phyloP scores from a whole-genome alignment of 2,329 filamentous ascomycete genomes.

The Colletotrichum sojae region DNA sequence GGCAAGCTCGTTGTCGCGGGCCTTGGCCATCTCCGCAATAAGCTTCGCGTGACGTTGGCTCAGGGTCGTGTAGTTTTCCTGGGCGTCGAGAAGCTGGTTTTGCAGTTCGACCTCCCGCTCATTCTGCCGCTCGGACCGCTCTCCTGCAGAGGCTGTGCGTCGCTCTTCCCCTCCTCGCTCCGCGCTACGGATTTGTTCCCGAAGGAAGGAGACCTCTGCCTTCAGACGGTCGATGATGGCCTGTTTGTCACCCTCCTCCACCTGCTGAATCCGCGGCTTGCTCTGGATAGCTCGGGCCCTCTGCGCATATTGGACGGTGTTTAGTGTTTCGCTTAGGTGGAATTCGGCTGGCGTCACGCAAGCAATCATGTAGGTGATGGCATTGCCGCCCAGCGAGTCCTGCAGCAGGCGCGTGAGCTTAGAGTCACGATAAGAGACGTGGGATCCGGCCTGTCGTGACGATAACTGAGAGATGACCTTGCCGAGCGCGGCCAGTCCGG shows the following conservation, averaged over 20 bases:
- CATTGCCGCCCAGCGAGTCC: conserved; percentile 96
- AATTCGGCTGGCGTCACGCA: conserved; percentile 98
- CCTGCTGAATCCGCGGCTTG: conserved; percentile 95
- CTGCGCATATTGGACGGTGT: conserved; percentile 98
- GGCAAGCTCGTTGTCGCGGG: conserved; percentile 77
- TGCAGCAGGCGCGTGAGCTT: conserved; percentile 94
- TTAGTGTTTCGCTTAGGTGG: conserved; percentile 96
- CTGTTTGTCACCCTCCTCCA: conserved; percentile 94
- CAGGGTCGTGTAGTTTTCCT: conserved; percentile 94
- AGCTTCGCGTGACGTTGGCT: conserved; percentile 95
- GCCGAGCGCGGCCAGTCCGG: conserved; percentile 91
- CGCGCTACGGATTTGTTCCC: conserved; percentile 92
- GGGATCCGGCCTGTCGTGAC: conserved; percentile 86
- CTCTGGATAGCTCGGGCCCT: conserved; percentile 96
- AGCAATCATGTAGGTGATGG: conserved; percentile 99
- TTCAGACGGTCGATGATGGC: conserved; percentile 93
- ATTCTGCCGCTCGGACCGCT: conserved; percentile 83
- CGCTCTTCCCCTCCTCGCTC: conserved; percentile 73
- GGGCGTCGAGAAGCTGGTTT: conserved; percentile 90
- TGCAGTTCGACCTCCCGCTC: conserved; percentile 92
- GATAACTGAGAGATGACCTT: conserved; percentile 99
- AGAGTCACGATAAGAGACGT: conserved; percentile 99
- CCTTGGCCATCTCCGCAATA: conserved; percentile 92
- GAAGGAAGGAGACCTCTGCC: conserved; percentile 92
- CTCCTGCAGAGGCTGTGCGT: conserved; percentile 68